Conservation (phyloP, 2,329 filamentous ascomycete genomes). For the Meredithiella fracta region DNA sequence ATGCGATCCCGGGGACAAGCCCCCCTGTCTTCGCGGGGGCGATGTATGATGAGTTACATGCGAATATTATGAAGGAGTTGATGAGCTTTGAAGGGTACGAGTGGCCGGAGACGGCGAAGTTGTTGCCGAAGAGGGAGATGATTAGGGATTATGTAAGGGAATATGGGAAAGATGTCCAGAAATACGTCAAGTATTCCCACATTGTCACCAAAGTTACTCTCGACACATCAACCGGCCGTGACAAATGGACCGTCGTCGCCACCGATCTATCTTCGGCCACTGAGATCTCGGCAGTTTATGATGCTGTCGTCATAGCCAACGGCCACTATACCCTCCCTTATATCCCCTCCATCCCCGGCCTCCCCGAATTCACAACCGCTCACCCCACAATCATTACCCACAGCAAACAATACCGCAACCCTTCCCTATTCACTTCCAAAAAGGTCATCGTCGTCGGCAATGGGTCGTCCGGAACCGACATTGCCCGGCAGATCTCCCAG, state of each 20-base stretch:
- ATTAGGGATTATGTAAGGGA: conserved; percentile 58
- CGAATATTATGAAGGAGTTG: conserved; percentile 67
- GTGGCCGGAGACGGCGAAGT: conserved; percentile 46
- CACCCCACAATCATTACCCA: conserved; percentile 50
- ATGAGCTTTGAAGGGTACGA: conserved; percentile 64
- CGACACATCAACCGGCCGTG: conserved; percentile 15
- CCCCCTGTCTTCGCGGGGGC: conserved; percentile 59
- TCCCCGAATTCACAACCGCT: conserved; percentile 39
- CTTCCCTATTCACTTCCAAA: conserved; percentile 45
- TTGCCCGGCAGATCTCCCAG: conserved; percentile 56
- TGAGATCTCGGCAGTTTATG: conserved; percentile 36
- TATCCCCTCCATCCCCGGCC: conserved; percentile 45
- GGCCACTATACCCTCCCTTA: conserved; percentile 59
- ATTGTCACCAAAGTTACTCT: conserved; percentile 46
- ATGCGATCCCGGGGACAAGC: conserved; percentile 16
- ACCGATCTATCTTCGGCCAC: conserved; percentile 21
- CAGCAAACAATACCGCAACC: conserved; percentile 62
- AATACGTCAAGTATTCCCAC: conserved; percentile 52
- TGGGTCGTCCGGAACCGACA: conserved; percentile 69
- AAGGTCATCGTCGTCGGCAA: conserved; percentile 77
- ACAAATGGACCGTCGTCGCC: conserved; percentile 9
- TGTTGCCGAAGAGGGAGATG: conserved; percentile 57
- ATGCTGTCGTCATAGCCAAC: conserved; percentile 59
- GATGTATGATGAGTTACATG: conserved; percentile 67
- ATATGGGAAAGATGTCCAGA: conserved; percentile 52